Conservation (phyloP, 257 asterid genomes). For the Thymus quinquecostatus region DNA sequence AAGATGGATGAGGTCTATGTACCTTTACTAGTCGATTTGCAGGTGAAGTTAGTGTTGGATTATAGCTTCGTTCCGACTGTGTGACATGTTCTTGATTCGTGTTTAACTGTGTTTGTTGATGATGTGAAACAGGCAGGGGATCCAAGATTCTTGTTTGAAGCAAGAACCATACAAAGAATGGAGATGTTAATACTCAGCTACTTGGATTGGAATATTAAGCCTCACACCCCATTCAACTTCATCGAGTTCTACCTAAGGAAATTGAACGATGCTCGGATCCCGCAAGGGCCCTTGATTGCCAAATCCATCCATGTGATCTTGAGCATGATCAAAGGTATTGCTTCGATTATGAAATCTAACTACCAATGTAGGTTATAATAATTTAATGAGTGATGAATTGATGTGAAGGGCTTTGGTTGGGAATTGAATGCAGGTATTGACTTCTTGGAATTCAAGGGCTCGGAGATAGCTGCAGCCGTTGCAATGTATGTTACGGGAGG, state of each 20-base stretch:
- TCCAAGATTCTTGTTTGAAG: conserved; percentile 57
- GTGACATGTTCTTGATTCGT: not conserved
- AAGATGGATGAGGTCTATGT: conserved; percentile 69
- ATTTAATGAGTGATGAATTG: conserved; percentile 8
- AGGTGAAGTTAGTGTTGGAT: conserved; percentile 45
- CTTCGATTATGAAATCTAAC: not conserved
- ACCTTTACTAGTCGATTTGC: conserved; percentile 59
- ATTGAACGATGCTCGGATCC: conserved; percentile 35
- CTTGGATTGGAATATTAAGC: conserved; percentile 72
- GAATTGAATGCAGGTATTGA: conserved; percentile 73
- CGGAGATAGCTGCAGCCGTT: conserved; percentile 82
- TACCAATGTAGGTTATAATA: not conserved
- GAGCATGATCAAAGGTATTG: conserved; percentile 59
- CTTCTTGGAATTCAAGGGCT: conserved; percentile 83
- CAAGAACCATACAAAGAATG: conserved; percentile 67
- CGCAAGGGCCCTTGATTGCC: conserved; percentile 39
- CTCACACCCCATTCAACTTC: conserved; percentile 70
- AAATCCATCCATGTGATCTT: conserved; percentile 55
- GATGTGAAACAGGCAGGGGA: conserved; percentile 60
- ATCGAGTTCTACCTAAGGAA: conserved; percentile 57
- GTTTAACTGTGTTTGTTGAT: not conserved
- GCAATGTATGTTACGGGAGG: conserved; percentile 55
- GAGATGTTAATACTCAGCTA: conserved; percentile 65
- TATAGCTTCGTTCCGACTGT: not conserved
- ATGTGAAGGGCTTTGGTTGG: conserved; percentile 34